Conservation (phyloP, 1,284 basidiomycete species). For the Ceratorhiza oryzae-sativae region DNA sequence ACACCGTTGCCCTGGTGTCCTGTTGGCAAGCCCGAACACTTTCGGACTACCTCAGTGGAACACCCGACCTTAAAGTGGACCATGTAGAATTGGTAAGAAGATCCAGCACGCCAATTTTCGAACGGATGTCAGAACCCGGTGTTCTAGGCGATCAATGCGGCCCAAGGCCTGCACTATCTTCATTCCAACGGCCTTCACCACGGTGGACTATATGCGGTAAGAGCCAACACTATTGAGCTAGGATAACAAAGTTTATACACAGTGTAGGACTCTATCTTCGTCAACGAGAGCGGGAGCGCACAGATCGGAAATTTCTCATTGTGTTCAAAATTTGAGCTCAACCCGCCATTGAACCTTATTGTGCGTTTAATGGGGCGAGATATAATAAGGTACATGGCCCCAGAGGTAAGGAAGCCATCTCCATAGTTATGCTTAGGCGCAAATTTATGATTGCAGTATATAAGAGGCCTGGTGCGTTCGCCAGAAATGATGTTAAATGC, state of each 20-base stretch:
- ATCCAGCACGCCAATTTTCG: not conserved
- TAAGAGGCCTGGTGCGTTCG: conserved; percentile 12
- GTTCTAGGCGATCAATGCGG: conserved; percentile 4
- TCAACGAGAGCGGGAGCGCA: not conserved
- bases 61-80: not conserved
- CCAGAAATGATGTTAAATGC: conserved; percentile 24
- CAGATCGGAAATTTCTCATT: conserved; percentile 16
- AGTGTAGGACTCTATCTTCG: not conserved
- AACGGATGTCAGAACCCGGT: not conserved
- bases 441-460: conserved; percentile 2
- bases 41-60: conserved; percentile 19
- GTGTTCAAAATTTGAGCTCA: conserved; percentile 28
- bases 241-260: not conserved
- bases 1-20: conserved; percentile 10
- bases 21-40: conserved; percentile 17
- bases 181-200: conserved; percentile 20
- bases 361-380: conserved; percentile 4
- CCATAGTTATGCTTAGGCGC: too few relatives aligned
- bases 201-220: conserved; percentile 25
- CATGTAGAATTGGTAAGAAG: conserved; percentile 12
- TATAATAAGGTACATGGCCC: conserved; percentile 16
- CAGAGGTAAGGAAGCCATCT: not conserved
- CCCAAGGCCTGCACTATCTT: conserved; percentile 10
- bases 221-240: not conserved
- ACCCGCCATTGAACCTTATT: conserved; percentile 12